These are phyloP conservation scores for Diaporthe capsici DNA, from an alignment of 2,329 filamentous ascomycete species.

Conservation along the genomic window DNA sequence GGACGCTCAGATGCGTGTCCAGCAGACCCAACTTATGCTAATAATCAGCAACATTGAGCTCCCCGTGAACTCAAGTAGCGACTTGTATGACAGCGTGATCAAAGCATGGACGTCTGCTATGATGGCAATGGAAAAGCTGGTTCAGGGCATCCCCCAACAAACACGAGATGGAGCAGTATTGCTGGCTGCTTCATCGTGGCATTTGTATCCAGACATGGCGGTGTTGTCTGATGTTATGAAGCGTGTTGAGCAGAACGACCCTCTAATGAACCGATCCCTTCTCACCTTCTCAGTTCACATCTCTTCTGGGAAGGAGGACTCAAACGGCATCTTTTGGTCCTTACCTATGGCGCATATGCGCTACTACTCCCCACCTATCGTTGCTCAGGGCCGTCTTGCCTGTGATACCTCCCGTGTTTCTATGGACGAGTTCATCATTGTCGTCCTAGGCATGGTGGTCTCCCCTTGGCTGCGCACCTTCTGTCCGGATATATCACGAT, in stretches of 20 bases:
- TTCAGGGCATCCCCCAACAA: slow-evolving; percentile 47
- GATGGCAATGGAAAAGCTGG: slow-evolving; percentile 47
- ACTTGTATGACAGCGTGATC: slow-evolving; percentile 49
- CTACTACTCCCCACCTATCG: not conserved
- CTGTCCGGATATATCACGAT: not conserved
- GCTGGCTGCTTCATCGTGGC: slow-evolving; percentile 51
- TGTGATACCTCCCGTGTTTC: not conserved
- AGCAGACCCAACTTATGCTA: slow-evolving; percentile 49
- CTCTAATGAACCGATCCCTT: not conserved
- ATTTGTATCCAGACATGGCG: slow-evolving; percentile 53
- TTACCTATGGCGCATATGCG: not conserved
- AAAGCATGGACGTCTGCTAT: slow-evolving; percentile 49
- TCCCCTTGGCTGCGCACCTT: not conserved
- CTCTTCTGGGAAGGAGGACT: not conserved
- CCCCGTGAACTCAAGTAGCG: slow-evolving; percentile 44
- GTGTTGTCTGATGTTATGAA: not conserved
- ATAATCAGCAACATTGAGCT: slow-evolving; percentile 49
- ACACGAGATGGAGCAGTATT: slow-evolving; percentile 47
- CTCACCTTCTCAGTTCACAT: not conserved
- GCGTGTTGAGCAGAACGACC: not conserved
- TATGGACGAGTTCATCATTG: not conserved
- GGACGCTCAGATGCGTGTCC: slow-evolving; percentile 45
- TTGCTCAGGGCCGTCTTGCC: not conserved
- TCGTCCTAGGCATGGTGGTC: not conserved
- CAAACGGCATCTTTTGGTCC: not conserved